phyloP scores from a whole-genome alignment of 2,329 filamentous ascomycete species.

The Apiospora sp. region DNA sequence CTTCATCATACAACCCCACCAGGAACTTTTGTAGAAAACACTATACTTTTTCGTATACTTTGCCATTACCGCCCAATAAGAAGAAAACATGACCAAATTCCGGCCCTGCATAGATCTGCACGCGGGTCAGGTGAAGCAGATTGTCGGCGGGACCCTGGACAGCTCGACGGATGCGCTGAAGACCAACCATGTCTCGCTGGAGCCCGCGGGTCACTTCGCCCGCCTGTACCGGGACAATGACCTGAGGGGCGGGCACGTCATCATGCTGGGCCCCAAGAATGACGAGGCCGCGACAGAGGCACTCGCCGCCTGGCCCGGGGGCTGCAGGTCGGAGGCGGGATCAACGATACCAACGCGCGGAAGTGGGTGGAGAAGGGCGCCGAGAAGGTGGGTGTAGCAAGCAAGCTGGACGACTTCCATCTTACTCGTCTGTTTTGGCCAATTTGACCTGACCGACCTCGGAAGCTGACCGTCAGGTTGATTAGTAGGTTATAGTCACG shows the following conservation, averaged over 20 bases:
- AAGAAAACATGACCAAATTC: constrained; percentile 83
- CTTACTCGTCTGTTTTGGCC: not conserved
- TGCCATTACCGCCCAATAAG: not conserved
- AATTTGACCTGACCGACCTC: not conserved
- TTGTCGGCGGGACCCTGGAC: constrained; percentile 92
- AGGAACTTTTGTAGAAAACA: constrained; percentile 5
- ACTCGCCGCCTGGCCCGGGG: constrained; percentile 77
- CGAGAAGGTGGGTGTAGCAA: constrained; percentile 72
- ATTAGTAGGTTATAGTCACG: constrained; percentile 88
- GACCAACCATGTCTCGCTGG: constrained; percentile 91
- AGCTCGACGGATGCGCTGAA: constrained; percentile 71
- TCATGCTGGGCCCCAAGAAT: constrained; percentile 94
- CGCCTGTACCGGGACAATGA: constrained; percentile 78
- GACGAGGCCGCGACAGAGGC: constrained; percentile 81
- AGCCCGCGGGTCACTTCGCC: constrained; percentile 84
- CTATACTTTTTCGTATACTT: not conserved
- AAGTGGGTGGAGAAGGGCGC: constrained; percentile 90
- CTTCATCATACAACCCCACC: constrained; percentile 29
- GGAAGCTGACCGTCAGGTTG: constrained; percentile 22
- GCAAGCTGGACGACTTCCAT: not conserved
- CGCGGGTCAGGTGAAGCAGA: constrained; percentile 97
- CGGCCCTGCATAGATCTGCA: constrained; percentile 97
- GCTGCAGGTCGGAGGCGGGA: constrained; percentile 94
- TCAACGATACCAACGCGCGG: constrained; percentile 83
- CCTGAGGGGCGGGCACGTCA: constrained; percentile 86